A percentile compares a stretch with the other conserved stretches of the same genome.
Conservation (phyloP, 257 asterid species). For the Solanum dulcamara region DNA sequence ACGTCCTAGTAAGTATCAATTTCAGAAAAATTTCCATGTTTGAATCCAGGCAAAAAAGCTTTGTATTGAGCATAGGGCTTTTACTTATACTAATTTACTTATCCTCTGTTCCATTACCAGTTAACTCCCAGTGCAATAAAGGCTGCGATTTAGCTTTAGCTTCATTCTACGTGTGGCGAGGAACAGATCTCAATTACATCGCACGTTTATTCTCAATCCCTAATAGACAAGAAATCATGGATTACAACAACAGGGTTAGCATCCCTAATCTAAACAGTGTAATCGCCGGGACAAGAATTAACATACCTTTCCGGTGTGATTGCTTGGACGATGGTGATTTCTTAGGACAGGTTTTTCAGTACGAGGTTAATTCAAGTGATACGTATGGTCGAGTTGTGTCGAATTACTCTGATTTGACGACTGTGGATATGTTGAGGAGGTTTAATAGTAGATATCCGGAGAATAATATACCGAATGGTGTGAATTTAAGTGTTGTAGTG, state of each 20-base stretch:
- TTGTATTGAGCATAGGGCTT: neutral
- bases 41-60: neutral
- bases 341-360: neutral
- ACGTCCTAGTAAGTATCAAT: neutral
- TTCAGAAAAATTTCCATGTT: neutral
- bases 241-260: constrained; percentile 21
- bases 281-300: constrained; percentile 18
- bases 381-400: neutral
- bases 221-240: neutral
- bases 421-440: constrained; percentile 20
- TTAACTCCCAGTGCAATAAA: constrained; percentile 6
- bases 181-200: neutral
- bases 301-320: constrained; percentile 63
- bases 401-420: constrained; percentile 5
- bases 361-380: neutral
- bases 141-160: neutral
- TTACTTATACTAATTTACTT: neutral
- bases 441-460: constrained; percentile 27
- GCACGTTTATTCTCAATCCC: neutral
- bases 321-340: constrained; percentile 17
- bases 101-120: neutral
- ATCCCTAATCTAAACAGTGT: constrained; percentile 40
- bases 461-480: constrained; percentile 34
- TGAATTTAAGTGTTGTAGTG: constrained; percentile 41
- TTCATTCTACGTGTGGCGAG: neutral